Conservation (phyloP, 1,284 basidiomycete genomes). For the Gymnopus androsaceus region DNA sequence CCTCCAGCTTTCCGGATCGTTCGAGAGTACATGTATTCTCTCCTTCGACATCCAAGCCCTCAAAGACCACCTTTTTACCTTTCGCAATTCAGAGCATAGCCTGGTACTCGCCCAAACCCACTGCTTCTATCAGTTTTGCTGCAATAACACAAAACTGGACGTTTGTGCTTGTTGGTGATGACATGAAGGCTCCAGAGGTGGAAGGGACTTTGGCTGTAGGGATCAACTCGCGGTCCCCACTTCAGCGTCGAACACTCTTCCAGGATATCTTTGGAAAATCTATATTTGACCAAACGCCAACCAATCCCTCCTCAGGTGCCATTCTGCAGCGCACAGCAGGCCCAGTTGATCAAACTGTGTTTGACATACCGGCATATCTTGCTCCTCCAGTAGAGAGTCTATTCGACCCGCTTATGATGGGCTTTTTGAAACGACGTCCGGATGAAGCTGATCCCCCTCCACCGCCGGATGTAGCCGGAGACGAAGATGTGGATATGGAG, state of each 20-base stretch:
- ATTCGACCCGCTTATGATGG: slow-evolving; percentile 73
- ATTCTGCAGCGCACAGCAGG: slow-evolving; percentile 39
- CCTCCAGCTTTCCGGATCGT: slow-evolving; percentile 31
- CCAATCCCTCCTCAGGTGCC: slow-evolving; percentile 23
- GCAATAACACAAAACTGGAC: slow-evolving; percentile 69
- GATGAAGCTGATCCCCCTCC: slow-evolving; percentile 27
- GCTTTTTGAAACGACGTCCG: slow-evolving; percentile 54
- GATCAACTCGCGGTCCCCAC: slow-evolving; percentile 36
- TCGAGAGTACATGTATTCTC: slow-evolving; percentile 53
- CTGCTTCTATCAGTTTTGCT: slow-evolving; percentile 53
- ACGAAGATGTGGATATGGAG: slow-evolving; percentile 47
- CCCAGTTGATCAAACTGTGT: slow-evolving; percentile 42
- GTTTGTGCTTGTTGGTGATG: slow-evolving; percentile 66
- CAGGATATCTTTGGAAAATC: slow-evolving; percentile 84
- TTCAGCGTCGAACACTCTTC: slow-evolving; percentile 65
- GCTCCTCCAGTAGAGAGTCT: slow-evolving; percentile 77
- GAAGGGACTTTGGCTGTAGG: slow-evolving; percentile 44
- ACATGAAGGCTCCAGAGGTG: slow-evolving; percentile 40
- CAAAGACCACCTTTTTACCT: slow-evolving; percentile 50
- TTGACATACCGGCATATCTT: slow-evolving; percentile 78
- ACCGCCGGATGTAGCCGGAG: slow-evolving; percentile 23
- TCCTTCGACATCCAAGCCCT: slow-evolving; percentile 45
- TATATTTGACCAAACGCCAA: slow-evolving; percentile 42
- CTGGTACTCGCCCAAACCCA: slow-evolving; percentile 44
- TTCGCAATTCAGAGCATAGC: slow-evolving; percentile 57